These are phyloP conservation scores for Fraxinus floribunda DNA, from an alignment of 305 asterid species.

Conservation along the genomic window DNA sequence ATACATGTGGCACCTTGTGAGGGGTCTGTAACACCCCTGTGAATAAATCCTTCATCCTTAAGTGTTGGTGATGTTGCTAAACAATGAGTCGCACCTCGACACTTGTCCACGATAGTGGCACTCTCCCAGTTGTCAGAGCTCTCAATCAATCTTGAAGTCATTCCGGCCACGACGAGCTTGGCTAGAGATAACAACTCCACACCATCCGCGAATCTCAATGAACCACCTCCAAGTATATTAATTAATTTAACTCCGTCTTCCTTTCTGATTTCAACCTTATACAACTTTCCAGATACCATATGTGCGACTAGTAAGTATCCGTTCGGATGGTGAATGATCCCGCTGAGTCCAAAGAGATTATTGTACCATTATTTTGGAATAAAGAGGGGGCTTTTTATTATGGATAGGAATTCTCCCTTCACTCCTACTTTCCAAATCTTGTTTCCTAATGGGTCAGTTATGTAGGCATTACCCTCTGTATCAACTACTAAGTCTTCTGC, in stretches of 20 bases:
- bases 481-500: slow-evolving; percentile 87
- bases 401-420: no score
- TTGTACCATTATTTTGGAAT: slow-evolving; percentile 63
- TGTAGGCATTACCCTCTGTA: slow-evolving; percentile 64
- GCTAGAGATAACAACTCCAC: slow-evolving; percentile 65
- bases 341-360: slow-evolving; percentile 57
- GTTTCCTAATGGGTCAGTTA: no score
- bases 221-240: slow-evolving; percentile 32
- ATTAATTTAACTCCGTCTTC: slow-evolving; percentile 47
- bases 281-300: slow-evolving; percentile 63
- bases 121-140: slow-evolving; percentile 74
- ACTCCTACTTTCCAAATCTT: no score
- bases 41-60: no score
- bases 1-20: no score
- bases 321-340: slow-evolving; percentile 82
- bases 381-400: slow-evolving; percentile 6
- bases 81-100: slow-evolving; percentile 55
- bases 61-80: slow-evolving; percentile 63
- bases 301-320: slow-evolving; percentile 71
- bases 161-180: slow-evolving; percentile 69
- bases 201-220: slow-evolving; percentile 72
- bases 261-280: slow-evolving; percentile 27
- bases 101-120: slow-evolving; percentile 48
- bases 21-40: no score
- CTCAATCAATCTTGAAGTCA: slow-evolving; percentile 58